Evolutionary conservation across 1,139 yeast genomes (phyloP).

Genomic region (Pichia sp.): DNA sequence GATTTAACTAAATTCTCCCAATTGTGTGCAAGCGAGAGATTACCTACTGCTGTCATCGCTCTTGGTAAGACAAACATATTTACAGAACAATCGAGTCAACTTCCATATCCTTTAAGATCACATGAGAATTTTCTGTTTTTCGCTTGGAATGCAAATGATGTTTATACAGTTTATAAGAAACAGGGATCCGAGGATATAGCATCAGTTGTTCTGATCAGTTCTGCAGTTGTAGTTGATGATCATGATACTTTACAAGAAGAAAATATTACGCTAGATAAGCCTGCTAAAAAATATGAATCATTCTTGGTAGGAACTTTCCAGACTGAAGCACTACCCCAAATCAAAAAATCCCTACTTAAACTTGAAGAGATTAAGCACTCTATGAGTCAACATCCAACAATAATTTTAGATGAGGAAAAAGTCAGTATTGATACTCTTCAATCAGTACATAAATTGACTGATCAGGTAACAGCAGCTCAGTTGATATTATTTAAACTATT

Average conservation of each 20-base stretch:
- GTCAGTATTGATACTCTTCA: constrained; percentile 14
- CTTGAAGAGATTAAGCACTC: constrained; percentile 13
- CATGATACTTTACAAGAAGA: background rate
- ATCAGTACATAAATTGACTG: constrained; percentile 15
- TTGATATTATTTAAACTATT: constrained; percentile 18
- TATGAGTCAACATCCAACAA: constrained; percentile 9
- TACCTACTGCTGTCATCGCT: constrained; percentile 20
- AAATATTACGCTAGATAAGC: background rate
- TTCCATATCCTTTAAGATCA: constrained; percentile 11
- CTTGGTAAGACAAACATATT: constrained; percentile 16
- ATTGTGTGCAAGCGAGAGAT: constrained; percentile 8
- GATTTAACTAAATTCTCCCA: constrained; percentile 14
- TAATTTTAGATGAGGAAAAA: constrained; percentile 11
- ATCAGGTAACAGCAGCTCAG: constrained; percentile 14
- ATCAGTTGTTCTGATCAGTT: constrained; percentile 6
- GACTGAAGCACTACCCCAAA: constrained; percentile 8
- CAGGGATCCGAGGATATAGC: constrained; percentile 2
- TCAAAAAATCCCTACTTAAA: constrained; percentile 8
- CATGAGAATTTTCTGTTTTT: constrained; percentile 19
- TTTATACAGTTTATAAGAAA: constrained; percentile 14
- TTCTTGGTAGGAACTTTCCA: constrained; percentile 6
- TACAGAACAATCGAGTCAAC: background rate
- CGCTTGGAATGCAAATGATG: constrained; percentile 20
- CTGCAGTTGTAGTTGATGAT: background rate
- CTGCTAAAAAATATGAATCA: constrained; percentile 2